Conservation (phyloP, 148 eudicot species). For the Rheum nobile region DNA sequence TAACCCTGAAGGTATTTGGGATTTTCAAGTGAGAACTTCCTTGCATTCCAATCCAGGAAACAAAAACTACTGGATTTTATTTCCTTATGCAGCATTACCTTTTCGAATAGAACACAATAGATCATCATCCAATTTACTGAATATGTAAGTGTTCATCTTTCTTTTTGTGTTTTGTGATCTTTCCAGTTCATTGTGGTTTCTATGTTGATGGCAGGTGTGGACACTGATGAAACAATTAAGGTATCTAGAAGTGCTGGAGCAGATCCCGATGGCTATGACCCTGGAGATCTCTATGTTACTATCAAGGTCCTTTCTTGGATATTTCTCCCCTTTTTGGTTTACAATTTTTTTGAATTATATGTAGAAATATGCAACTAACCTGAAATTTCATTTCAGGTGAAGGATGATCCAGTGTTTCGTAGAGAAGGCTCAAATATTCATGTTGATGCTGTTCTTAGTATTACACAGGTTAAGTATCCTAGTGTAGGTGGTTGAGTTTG, state of each 20-base stretch:
- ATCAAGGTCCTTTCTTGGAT: slow-evolving; percentile 35
- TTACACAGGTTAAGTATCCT: slow-evolving; percentile 54
- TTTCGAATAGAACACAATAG: background rate
- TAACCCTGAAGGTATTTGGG: background rate
- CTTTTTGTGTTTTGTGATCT: background rate
- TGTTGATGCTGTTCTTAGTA: slow-evolving; percentile 68
- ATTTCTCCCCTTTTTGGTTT: background rate
- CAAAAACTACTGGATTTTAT: background rate
- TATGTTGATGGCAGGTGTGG: slow-evolving; percentile 50
- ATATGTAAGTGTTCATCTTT: background rate
- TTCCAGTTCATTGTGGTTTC: background rate
- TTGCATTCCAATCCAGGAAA: background rate
- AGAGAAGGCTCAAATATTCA: slow-evolving; percentile 89
- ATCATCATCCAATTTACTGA: background rate
- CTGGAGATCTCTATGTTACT: slow-evolving; percentile 73
- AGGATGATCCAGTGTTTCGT: slow-evolving; percentile 90
- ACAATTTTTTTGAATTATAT: background rate
- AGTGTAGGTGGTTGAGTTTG: background rate
- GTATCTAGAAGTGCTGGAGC: slow-evolving; percentile 76
- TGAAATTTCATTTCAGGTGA: slow-evolving; percentile 36
- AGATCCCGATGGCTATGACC: slow-evolving; percentile 87
- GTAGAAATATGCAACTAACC: background rate
- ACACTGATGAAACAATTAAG: slow-evolving; percentile 50
- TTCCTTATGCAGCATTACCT: background rate
- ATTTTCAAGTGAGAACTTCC: background rate